Evolutionary conservation across 768 basidiomycete species (phyloP).

Genomic region (Suillus weaverae): DNA sequence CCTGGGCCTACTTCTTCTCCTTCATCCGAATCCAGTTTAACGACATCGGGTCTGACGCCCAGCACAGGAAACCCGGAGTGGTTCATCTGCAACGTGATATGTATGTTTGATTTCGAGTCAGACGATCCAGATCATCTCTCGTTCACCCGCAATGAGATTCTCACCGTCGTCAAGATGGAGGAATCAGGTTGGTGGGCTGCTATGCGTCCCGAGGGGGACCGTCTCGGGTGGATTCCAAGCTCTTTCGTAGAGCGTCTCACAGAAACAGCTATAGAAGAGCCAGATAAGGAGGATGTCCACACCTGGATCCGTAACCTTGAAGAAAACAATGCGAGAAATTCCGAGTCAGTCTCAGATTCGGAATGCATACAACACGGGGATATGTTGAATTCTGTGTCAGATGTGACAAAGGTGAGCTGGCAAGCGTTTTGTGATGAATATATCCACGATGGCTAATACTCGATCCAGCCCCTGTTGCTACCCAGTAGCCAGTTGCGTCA

Average conservation of each 20-base stretch:
- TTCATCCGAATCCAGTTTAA: constrained; percentile 6
- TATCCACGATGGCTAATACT: not conserved
- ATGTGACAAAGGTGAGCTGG: not conserved
- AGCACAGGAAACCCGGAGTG: constrained; percentile 33
- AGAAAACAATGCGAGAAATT: constrained; percentile 44
- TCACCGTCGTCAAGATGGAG: constrained; percentile 68
- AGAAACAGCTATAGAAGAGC: constrained; percentile 1
- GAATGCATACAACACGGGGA: not conserved
- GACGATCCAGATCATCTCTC: constrained; percentile 60
- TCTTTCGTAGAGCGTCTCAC: constrained; percentile 60
- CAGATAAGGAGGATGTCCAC: constrained; percentile 4
- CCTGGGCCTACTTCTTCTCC: constrained; percentile 24
- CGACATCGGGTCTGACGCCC: constrained; percentile 26
- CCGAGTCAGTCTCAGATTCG: not conserved
- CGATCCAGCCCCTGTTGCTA: not conserved
- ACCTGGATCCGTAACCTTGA: constrained; percentile 41
- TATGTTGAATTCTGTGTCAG: not conserved
- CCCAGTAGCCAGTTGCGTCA: not conserved
- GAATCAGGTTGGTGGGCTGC: constrained; percentile 84
- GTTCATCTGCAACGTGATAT: constrained; percentile 45
- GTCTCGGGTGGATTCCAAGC: constrained; percentile 76
- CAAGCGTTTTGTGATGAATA: not conserved
- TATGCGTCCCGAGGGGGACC: constrained; percentile 49
- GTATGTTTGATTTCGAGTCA: constrained; percentile 67
- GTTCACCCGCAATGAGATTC: constrained; percentile 65